Percentiles rank a stretch among this genome's conserved stretches.
phyloP scores from a whole-genome alignment of 352 stramenopile genomes.

The Phytophthora aleatoria region DNA sequence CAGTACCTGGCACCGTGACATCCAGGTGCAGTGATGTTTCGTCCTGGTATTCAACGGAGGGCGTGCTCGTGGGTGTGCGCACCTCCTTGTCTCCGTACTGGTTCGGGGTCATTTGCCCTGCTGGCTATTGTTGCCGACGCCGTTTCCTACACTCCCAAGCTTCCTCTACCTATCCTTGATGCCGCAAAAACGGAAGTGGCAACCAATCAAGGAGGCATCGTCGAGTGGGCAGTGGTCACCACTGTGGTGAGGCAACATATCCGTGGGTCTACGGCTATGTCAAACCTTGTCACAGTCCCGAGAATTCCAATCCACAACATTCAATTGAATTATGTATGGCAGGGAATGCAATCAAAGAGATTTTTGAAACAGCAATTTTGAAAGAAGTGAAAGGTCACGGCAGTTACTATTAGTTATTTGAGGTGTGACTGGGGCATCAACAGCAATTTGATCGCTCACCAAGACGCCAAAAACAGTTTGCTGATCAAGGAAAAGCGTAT shows the following conservation, averaged over 20 bases:
- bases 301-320: neutral
- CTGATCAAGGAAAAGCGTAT: slow-evolving; percentile 14
- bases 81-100: slow-evolving; percentile 35
- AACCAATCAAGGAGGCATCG: slow-evolving; percentile 5
- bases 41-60: slow-evolving; percentile 23
- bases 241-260: slow-evolving; percentile 5
- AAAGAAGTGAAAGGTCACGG: neutral
- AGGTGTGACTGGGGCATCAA: neutral
- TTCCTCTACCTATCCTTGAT: too few species aligned
- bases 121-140: too few species aligned
- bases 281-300: slow-evolving; percentile 15
- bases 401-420: slow-evolving; percentile 10
- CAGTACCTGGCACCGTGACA: slow-evolving; percentile 12
- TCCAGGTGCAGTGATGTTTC: slow-evolving; percentile 22
- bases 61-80: slow-evolving; percentile 25
- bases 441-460: neutral
- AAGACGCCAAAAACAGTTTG: slow-evolving; percentile 4
- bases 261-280: slow-evolving; percentile 14
- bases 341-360: slow-evolving; percentile 5
- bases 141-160: too few species aligned
- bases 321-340: neutral
- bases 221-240: neutral
- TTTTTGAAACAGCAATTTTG: neutral
- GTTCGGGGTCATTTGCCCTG: neutral
- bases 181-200: slow-evolving; percentile 21